Evolutionary conservation across 257 asterid genomes (phyloP).

Genomic region (Fraxinus quadrangulata): DNA sequence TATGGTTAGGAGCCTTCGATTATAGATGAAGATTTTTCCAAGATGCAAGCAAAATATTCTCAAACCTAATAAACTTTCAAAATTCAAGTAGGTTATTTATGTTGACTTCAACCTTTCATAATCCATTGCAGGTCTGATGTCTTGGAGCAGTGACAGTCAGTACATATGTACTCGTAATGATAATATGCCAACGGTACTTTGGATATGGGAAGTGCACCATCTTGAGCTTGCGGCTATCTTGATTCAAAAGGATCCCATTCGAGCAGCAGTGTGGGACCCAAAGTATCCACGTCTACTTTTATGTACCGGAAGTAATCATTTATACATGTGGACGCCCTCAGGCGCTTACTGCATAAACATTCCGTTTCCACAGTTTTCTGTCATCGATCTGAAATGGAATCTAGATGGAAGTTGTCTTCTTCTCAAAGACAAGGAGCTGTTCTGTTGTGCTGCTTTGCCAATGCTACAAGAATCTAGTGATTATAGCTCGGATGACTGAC

Average conservation of each 20-base stretch:
- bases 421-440: slow-evolving; percentile 79
- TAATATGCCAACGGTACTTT: slow-evolving; percentile 91
- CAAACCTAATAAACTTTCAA: not conserved
- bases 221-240: slow-evolving; percentile 90
- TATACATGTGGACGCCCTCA: slow-evolving; percentile 98
- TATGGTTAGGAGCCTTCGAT: not conserved
- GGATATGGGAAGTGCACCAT: slow-evolving; percentile 92
- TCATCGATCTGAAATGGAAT: slow-evolving; percentile 85
- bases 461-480: slow-evolving; percentile 80
- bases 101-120: slow-evolving; percentile 14
- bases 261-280: slow-evolving; percentile 95
- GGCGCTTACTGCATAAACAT: slow-evolving; percentile 86
- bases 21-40: not conserved
- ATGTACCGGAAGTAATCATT: slow-evolving; percentile 76
- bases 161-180: slow-evolving; percentile 89
- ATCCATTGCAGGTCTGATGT: slow-evolving; percentile 67
- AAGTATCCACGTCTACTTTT: slow-evolving; percentile 73
- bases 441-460: slow-evolving; percentile 91
- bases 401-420: slow-evolving; percentile 82
- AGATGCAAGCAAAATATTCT: no score
- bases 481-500: slow-evolving; percentile 83
- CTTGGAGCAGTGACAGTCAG: slow-evolving; percentile 93
- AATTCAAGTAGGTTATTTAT: not conserved
- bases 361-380: slow-evolving; percentile 69
- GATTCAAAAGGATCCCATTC: slow-evolving; percentile 87